Conservation (phyloP, 768 basidiomycete species). For the Collybia mongolica region DNA sequence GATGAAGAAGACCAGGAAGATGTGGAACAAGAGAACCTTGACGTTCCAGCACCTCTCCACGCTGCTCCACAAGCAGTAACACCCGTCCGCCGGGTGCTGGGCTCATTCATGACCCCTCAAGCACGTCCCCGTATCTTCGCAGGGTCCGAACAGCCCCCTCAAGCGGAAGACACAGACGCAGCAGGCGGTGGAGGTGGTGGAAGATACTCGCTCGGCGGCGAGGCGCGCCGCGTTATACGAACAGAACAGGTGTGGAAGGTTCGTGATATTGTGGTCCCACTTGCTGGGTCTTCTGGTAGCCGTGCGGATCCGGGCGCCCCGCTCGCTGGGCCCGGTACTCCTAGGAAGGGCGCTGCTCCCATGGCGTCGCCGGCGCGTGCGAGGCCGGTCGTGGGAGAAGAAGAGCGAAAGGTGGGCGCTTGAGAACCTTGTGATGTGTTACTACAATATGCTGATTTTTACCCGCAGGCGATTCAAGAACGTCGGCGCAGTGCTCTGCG, state of each 20-base stretch:
- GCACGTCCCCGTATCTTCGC: slow-evolving; percentile 12
- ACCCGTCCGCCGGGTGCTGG: slow-evolving; percentile 27
- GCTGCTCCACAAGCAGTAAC: slow-evolving; percentile 20
- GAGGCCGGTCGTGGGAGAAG: slow-evolving; percentile 34
- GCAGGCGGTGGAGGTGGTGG: no score
- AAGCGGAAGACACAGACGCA: neutral
- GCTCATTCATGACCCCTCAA: slow-evolving; percentile 64
- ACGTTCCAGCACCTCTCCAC: slow-evolving; percentile 14
- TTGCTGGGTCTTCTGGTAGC: slow-evolving; percentile 8
- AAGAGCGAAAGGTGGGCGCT: slow-evolving; percentile 40
- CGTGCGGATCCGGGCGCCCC: neutral
- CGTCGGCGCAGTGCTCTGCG: slow-evolving; percentile 58
- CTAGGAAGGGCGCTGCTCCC: slow-evolving; percentile 10
- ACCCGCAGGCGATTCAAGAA: slow-evolving; percentile 54
- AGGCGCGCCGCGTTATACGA: slow-evolving; percentile 42
- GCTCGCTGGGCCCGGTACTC: neutral
- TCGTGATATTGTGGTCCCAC: slow-evolving; percentile 50
- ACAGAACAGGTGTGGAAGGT: slow-evolving; percentile 56
- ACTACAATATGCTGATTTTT: neutral
- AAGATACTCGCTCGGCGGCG: slow-evolving; percentile 45
- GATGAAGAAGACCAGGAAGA: slow-evolving; percentile 11
- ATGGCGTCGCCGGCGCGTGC: slow-evolving; percentile 6
- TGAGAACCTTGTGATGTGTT: no score
- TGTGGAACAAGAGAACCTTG: slow-evolving; percentile 13
- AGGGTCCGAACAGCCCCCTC: neutral